phyloP scores from a whole-genome alignment of 768 basidiomycete genomes.

The Russula sp. region DNA sequence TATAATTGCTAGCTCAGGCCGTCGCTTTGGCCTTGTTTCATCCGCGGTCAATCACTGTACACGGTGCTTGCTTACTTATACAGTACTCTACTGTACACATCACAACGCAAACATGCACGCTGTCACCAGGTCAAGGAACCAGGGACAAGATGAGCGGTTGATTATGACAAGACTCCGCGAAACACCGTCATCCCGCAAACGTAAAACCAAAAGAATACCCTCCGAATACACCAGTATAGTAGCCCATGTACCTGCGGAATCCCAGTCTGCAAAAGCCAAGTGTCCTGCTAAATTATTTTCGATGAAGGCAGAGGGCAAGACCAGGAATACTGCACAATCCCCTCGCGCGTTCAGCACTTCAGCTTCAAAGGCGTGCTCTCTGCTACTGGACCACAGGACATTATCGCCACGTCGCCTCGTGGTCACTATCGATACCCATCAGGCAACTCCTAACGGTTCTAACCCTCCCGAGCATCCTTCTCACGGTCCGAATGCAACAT shows the following conservation, averaged over 20 bases:
- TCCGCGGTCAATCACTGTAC: no score
- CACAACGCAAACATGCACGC: slow-evolving; percentile 8
- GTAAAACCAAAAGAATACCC: no score
- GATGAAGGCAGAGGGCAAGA: background rate
- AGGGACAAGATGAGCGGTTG: slow-evolving; percentile 2
- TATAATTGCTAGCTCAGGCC: background rate
- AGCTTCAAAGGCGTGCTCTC: slow-evolving; percentile 10
- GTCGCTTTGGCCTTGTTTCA: background rate
- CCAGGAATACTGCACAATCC: background rate
- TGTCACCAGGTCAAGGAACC: slow-evolving; percentile 12
- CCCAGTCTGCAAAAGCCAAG: slow-evolving; percentile 16
- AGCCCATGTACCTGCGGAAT: background rate
- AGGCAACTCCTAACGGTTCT: slow-evolving; percentile 4
- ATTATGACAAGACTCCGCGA: slow-evolving; percentile 25
- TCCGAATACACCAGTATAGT: no score
- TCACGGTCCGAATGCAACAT: slow-evolving; percentile 11
- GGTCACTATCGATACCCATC: no score
- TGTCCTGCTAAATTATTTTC: background rate
- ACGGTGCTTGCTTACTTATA: no score
- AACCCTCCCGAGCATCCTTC: slow-evolving; percentile 19
- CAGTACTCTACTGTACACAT: no score
- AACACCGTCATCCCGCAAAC: background rate
- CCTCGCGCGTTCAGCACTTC: background rate
- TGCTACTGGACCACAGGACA: background rate
- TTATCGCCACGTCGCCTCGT: slow-evolving; percentile 17